Evolutionary conservation across 2,329 filamentous ascomycete genomes (phyloP).

Genomic region (Fusarium miscanthi): DNA sequence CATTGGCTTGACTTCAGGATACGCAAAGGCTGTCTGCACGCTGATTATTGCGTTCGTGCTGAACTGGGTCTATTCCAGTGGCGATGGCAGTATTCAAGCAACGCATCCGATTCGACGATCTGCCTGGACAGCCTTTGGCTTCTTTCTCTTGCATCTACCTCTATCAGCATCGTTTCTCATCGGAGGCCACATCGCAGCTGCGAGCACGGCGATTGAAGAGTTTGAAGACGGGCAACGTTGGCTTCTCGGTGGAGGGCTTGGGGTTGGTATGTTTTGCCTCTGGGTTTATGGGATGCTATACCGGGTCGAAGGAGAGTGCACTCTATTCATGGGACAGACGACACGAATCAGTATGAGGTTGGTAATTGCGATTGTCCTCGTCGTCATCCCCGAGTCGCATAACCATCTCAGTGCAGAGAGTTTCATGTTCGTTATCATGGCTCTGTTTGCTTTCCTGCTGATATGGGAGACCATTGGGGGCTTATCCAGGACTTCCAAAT

Average conservation of each 20-base stretch:
- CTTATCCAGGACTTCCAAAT: conserved; percentile 43
- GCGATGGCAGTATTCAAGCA: conserved; percentile 57
- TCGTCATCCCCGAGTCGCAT: conserved; percentile 52
- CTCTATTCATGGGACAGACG: conserved; percentile 49
- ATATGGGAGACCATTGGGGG: conserved; percentile 58
- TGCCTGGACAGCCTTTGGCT: conserved; percentile 57
- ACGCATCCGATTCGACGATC: conserved; percentile 59
- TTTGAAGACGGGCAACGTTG: conserved; percentile 58
- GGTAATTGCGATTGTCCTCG: conserved; percentile 47
- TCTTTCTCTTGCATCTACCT: conserved; percentile 58
- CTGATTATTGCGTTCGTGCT: conserved; percentile 62
- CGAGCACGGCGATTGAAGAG: conserved; percentile 52
- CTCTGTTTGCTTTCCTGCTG: conserved; percentile 54
- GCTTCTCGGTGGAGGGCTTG: conserved; percentile 59
- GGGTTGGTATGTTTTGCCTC: conserved; percentile 58
- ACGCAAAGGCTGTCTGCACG: conserved; percentile 60
- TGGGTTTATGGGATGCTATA: conserved; percentile 57
- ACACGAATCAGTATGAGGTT: conserved; percentile 52
- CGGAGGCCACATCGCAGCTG: conserved; percentile 58
- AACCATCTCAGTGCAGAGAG: conserved; percentile 46
- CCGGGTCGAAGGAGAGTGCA: conserved; percentile 51
- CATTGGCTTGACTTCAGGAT: conserved; percentile 56
- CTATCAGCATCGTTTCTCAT: conserved; percentile 59
- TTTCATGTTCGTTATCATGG: conserved; percentile 57
- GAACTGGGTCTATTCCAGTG: conserved; percentile 62